Base-by-base conservation (phyloP, 345 rosid species). In the Turritis glabra region DNA sequence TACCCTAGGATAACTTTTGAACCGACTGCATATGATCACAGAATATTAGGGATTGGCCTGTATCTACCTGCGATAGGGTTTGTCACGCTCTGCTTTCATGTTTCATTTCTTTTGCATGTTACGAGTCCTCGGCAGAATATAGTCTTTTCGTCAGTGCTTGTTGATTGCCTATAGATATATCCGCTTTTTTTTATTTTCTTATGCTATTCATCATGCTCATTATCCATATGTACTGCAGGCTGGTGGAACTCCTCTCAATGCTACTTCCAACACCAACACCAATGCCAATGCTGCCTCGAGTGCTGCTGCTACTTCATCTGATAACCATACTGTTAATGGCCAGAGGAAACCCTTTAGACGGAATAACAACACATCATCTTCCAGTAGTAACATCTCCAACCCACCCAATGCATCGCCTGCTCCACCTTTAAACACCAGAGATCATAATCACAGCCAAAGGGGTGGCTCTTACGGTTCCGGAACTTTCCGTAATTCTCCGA, bases 401-500 rank as follows among this genome's bases (percentile, higher is more conserved):
- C n/a, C n/a, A n/a, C n/a, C n/a, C n/a, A 52, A 23, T 52, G 15
- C 51, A 2, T 0, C 51, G 2, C 8, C 8, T 30, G 38, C 68
- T n/a, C 40, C 52, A 10, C 71, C 82, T 62, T 44, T 53, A 15
- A 81, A 73, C 61, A 75, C 86, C 38, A 82, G 86, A 72, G 93
- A 87, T 67, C 78, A 67, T 12, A 58, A 27, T 51, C 79, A 58
- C 52, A 81, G 25, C 23, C 91, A 84, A 33, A 85, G 88, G 82
- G 79, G 73, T 65, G 82, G 78, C 60, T 77, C 76, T 35, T 47
- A 69, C 67, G 69, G 67, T 69, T 81, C 76, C 56, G 91, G 86
- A 63, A 83, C 83, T 51, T 84, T 64, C 7, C 91, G 87, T 48
- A 80, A 74, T 78, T 76, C 92, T 6, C 80, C 80, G 29, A 85